Conservation (phyloP, 2,329 filamentous ascomycete species). For the Pestalotiopsis sp. region DNA sequence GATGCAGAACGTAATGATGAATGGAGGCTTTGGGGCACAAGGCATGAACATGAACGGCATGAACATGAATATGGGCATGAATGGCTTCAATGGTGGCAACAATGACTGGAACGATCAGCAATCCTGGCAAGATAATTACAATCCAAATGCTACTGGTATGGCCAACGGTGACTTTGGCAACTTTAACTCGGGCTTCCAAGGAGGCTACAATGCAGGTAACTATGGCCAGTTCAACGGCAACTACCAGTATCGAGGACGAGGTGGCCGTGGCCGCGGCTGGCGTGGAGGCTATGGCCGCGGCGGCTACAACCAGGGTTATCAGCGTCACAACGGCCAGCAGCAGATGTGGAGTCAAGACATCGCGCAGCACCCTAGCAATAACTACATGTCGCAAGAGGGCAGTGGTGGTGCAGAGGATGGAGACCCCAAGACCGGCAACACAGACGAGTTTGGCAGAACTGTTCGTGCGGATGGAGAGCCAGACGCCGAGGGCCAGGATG, state of each 20-base stretch:
- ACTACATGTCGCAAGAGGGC: constrained; percentile 22
- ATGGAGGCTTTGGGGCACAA: constrained; percentile 71
- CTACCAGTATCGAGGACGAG: constrained; percentile 69
- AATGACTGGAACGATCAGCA: constrained; percentile 81
- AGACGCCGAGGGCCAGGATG: constrained; percentile 25
- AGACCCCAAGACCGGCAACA: constrained; percentile 31
- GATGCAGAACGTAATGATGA: constrained; percentile 80
- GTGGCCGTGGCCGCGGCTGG: constrained; percentile 54
- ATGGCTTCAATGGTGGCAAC: constrained; percentile 69
- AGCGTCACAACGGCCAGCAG: constrained; percentile 24
- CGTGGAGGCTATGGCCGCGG: constrained; percentile 57
- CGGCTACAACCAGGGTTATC: constrained; percentile 53
- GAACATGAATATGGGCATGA: constrained; percentile 80
- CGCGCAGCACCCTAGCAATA: constrained; percentile 21
- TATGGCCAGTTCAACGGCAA: constrained; percentile 80
- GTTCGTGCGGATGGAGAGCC: constrained; percentile 29
- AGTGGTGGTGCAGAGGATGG: constrained; percentile 19
- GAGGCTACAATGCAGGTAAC: constrained; percentile 81
- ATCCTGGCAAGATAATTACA: constrained; percentile 90
- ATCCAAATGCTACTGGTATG: constrained; percentile 82
- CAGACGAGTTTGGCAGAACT: constrained; percentile 43
- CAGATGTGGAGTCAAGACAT: constrained; percentile 27
- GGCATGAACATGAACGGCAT: constrained; percentile 76
- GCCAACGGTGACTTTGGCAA: constrained; percentile 79
- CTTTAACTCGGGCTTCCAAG: constrained; percentile 76